A percentile compares a stretch with the other conserved stretches of the same genome.
phyloP scores from a whole-genome alignment of 139 green algal genomes.

The Chlamydomonas sp. region DNA sequence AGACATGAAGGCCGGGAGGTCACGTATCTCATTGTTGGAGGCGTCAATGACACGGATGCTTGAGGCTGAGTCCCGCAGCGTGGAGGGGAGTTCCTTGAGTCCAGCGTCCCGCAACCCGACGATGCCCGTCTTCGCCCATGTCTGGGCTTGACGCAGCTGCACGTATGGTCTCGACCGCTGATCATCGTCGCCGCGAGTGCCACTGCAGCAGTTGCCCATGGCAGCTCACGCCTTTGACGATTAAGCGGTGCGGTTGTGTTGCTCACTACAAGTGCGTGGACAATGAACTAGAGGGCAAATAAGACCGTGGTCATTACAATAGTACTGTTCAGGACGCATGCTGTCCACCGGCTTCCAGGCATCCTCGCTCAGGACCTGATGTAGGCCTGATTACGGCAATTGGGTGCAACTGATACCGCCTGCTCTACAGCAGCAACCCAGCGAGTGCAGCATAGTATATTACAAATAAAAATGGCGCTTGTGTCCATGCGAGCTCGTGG shows the following conservation, averaged over 20 bases:
- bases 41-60: constrained; percentile 20
- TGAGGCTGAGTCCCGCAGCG: background rate
- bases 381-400: no score
- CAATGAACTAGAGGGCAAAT: no score
- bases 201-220: constrained; percentile 25
- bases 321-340: no score
- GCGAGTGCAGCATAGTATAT: background rate
- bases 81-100: background rate
- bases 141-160: constrained; percentile 7
- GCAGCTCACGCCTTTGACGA: no score
- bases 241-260: no score
- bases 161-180: constrained; percentile 5
- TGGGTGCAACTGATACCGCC: no score
- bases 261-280: no score
- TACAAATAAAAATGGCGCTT: background rate
- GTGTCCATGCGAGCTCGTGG: background rate
- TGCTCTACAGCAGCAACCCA: no score
- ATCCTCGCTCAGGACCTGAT: no score
- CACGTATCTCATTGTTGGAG: constrained; percentile 11
- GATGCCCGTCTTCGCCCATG: constrained; percentile 29
- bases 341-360: no score
- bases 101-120: constrained; percentile 21
- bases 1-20: no score
- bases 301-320: no score
- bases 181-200: background rate